Evolutionary conservation across 1,284 basidiomycete species (phyloP), one percentile per base, ranked within the genome.

Genomic region (Sporisorium graminicola): DNA sequence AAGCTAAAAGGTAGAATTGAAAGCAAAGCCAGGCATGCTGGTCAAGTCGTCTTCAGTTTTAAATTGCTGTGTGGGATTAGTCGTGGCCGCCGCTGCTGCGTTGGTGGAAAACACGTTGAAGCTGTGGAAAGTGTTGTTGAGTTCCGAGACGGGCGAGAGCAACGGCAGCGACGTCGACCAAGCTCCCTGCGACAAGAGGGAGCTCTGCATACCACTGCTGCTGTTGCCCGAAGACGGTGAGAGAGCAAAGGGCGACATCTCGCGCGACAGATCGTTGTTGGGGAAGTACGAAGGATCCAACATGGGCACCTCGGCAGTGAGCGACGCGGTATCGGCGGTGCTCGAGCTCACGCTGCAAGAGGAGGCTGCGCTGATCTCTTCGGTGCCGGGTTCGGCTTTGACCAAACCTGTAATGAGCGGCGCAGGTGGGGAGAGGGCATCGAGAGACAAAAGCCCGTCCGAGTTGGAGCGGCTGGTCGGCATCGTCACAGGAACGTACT

Each of bases 321-420:
- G 14, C 1, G 58, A 65, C 1, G 62, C 57, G 26, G 33, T 61
- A 29, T 68, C 70, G 43, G 31, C 57, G 7, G 57, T 65, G 9
- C 40, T 43, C n/a, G 64, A 72, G 56, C 59, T 72, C 51, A 72
- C 69, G 47, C 65, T 69, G 54, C 61, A 65, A 20, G 43, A 58
- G 16, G 72, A 74, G 27, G 63, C 42, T 14, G 49, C 53, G 55
- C 49, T 55, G 40, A 55, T 24, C 24, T 57, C 65, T 16, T 74
- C 71, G 12, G 24, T 26, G 14, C 42, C 37, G 0, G 33, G 46
- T 22, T 68, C 60, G 10, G 37, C 16, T 16, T 59, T 53, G 59
- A 58, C 57, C 18, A 73, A 18, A 12, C 53, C 59, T 2, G 54
- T 46, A 18, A 20, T 24, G 13, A 62, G 31, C 16, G 24, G 20